Conservation (phyloP, 768 basidiomycete species). For the Trametes sanguinea region DNA sequence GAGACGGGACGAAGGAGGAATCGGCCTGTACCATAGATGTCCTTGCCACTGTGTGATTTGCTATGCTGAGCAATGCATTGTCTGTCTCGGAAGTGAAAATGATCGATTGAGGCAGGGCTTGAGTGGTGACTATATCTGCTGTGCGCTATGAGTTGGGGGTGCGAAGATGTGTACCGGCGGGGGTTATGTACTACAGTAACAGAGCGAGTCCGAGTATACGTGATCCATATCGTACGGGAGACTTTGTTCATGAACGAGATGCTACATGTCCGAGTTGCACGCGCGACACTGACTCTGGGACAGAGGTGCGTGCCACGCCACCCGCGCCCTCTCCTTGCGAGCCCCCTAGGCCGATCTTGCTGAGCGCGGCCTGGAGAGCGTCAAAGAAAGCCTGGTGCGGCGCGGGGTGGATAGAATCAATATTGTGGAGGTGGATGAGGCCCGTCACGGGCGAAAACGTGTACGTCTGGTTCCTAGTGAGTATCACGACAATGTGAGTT, state of each 20-base stretch:
- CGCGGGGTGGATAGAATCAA: constrained; percentile 78
- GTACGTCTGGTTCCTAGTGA: constrained; percentile 66
- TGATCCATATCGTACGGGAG: not conserved
- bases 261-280: not conserved
- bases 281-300: not conserved
- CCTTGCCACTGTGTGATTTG: constrained; percentile 8
- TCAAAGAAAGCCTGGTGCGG: constrained; percentile 74
- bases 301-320: constrained; percentile 6
- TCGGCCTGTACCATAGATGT: constrained; percentile 1
- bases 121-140: not conserved
- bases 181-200: not conserved
- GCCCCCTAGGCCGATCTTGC: constrained; percentile 22
- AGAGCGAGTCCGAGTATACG: not conserved
- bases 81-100: not conserved
- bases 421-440: constrained; percentile 60
- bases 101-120: not conserved
- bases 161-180: not conserved
- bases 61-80: not conserved
- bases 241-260: constrained; percentile 2
- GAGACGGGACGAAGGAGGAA: not conserved
- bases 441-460: constrained; percentile 68
- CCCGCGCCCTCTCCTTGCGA: constrained; percentile 12
- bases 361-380: constrained; percentile 40
- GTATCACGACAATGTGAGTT: not conserved
- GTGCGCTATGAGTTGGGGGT: not conserved